Evolutionary conservation across 169 alveolate genomes (phyloP), one percentile per base, ranked within the genome.

Genomic region (Plasmodium berghei): DNA sequence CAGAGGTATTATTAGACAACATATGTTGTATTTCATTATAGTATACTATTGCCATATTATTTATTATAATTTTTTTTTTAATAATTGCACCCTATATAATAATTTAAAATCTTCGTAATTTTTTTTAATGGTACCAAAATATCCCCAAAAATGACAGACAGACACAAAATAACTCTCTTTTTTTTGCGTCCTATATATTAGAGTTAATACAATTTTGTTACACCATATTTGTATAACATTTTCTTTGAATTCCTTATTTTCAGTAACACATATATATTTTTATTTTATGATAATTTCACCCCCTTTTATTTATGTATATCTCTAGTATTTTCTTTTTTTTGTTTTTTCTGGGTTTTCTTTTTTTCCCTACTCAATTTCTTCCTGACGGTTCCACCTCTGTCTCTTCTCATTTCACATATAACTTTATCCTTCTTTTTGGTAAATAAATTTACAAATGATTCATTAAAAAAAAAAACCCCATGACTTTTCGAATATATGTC

Each of bases 341-440:
- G 91, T 64, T 85, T 85, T 46, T 71, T 85, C 58, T 85, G 87
- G 5, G 85, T 85, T 85, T 85, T 85, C 70, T 71, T 69, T 72
- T 71, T 85, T 63, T 85, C 91, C 61, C 91, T 71, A 56, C 74
- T 85, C 54, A 85, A 70, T 40, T 85, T 85, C 70, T 71, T 85
- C 24, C 91, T 61, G n/a, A 85, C 74, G n/a, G 91, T 85, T 22
- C 91, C 91, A 14, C 91, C 91, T 49, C 91, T 85, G 52, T 85
- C 91, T 34, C 91, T 70, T 45, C 91, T 28, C 91, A 85, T 85
- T 85, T 85, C 87, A 54, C 71, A 85, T 6, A 40, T 54, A 69
- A 34, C 42, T 56, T 59, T 48, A 48, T 66, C 52, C 26, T 34
- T 49, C 24, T 59, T 80, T 72, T 69, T 69, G 26, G 9, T 20